A percentile compares a stretch with the other conserved stretches of the same genome.
phyloP scores from a whole-genome alignment of 2,329 filamentous ascomycete species.

The Eutypella sp. region DNA sequence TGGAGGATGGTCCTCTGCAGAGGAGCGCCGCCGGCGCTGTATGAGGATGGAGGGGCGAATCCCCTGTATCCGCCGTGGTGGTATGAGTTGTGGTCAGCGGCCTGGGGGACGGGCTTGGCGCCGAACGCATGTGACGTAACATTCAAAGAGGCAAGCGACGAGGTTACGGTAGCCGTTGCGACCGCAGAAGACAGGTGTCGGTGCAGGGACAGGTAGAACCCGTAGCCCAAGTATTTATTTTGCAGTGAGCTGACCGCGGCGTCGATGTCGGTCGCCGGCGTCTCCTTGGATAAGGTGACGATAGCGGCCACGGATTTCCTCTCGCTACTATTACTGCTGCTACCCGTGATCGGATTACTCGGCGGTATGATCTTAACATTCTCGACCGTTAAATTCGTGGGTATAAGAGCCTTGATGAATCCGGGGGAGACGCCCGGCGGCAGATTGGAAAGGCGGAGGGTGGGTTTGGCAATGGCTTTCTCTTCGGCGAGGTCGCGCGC shows the following conservation, averaged over 20 bases:
- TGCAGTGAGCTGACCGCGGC: slow-evolving; percentile 71
- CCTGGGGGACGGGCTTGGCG: slow-evolving; percentile 59
- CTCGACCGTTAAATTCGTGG: slow-evolving; percentile 60
- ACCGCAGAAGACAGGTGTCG: slow-evolving; percentile 77
- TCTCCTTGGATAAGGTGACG: slow-evolving; percentile 74
- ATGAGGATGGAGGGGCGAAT: slow-evolving; percentile 74
- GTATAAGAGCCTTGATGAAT: slow-evolving; percentile 55
- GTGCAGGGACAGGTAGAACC: slow-evolving; percentile 75
- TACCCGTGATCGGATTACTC: too few species aligned
- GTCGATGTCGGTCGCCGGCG: slow-evolving; percentile 79
- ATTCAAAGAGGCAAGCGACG: slow-evolving; percentile 35
- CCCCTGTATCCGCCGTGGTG: slow-evolving; percentile 48
- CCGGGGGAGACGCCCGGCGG: slow-evolving; percentile 57
- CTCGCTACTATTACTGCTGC: slow-evolving; percentile 51
- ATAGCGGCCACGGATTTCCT: slow-evolving; percentile 73
- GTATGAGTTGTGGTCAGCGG: slow-evolving; percentile 29
- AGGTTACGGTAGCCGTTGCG: slow-evolving; percentile 36
- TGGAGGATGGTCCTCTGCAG: slow-evolving; percentile 47
- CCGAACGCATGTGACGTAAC: slow-evolving; percentile 65
- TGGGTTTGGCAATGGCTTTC: slow-evolving; percentile 57
- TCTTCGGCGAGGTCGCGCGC: slow-evolving; percentile 47
- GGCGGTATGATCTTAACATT: slow-evolving; percentile 65
- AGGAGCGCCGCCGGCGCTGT: slow-evolving; percentile 40
- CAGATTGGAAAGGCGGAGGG: slow-evolving; percentile 55
- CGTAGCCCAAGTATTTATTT: slow-evolving; percentile 79